Evolutionary conservation across 805 yeast genomes (phyloP).

Genomic region (Starmera dryadoides): DNA sequence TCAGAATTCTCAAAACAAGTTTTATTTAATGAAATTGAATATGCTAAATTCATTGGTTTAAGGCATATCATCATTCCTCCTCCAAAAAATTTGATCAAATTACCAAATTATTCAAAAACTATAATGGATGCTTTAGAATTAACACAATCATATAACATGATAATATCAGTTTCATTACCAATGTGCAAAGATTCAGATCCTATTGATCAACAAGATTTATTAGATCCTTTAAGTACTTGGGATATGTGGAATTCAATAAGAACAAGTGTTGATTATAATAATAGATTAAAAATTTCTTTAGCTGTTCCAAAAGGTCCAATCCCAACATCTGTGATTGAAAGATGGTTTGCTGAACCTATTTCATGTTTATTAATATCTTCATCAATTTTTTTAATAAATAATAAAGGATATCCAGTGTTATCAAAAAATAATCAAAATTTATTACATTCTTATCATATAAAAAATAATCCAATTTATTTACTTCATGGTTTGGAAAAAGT

Average conservation of each 20-base stretch:
- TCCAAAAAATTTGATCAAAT: slow-evolving; percentile 48
- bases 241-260: slow-evolving; percentile 68
- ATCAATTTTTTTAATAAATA: slow-evolving; percentile 49
- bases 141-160: slow-evolving; percentile 18
- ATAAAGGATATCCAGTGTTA: slow-evolving; percentile 58
- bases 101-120: slow-evolving; percentile 42
- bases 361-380: slow-evolving; percentile 48
- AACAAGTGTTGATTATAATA: slow-evolving; percentile 44
- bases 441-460: slow-evolving; percentile 34
- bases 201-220: slow-evolving; percentile 12
- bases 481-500: slow-evolving; percentile 48
- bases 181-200: slow-evolving; percentile 36
- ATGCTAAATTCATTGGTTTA: slow-evolving; percentile 54
- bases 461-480: slow-evolving; percentile 34
- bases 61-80: slow-evolving; percentile 53
- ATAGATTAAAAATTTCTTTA: slow-evolving; percentile 58
- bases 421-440: slow-evolving; percentile 48
- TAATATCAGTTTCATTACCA: slow-evolving; percentile 40
- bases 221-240: slow-evolving; percentile 56
- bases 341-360: slow-evolving; percentile 70
- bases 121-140: slow-evolving; percentile 26
- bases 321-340: slow-evolving; percentile 40
- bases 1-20: slow-evolving; percentile 53
- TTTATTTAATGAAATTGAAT: slow-evolving; percentile 47
- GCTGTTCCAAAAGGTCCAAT: slow-evolving; percentile 61